phyloP scores from a whole-genome alignment of 768 basidiomycete species.

The Dioszegia crocea region DNA sequence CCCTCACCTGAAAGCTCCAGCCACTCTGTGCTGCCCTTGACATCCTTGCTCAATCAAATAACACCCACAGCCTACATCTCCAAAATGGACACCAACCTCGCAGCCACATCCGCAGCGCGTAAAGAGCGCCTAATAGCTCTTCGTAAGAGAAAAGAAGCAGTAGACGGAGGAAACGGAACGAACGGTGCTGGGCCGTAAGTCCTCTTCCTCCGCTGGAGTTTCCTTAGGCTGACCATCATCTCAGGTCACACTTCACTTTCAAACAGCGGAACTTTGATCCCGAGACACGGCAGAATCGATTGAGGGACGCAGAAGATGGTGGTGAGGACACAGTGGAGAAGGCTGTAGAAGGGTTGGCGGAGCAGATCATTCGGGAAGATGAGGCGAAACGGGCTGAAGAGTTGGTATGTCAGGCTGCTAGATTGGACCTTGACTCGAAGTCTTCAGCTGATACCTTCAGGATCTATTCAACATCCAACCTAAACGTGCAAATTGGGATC shows the following conservation, averaged over 20 bases:
- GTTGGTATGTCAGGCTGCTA: constrained; percentile 58
- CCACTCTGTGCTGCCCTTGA: neutral
- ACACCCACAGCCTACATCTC: too few relatives aligned
- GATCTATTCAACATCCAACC: constrained; percentile 61
- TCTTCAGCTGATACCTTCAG: constrained; percentile 26
- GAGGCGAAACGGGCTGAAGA: constrained; percentile 80
- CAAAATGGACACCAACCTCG: constrained; percentile 45
- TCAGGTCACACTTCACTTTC: constrained; percentile 43
- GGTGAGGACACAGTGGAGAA: constrained; percentile 77
- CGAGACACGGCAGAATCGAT: constrained; percentile 55
- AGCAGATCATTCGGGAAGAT: constrained; percentile 79
- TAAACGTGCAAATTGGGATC: constrained; percentile 72
- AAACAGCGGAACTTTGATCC: constrained; percentile 81
- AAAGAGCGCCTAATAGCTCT: constrained; percentile 49
- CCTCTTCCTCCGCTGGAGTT: neutral
- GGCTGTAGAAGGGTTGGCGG: constrained; percentile 74
- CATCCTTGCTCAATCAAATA: too few relatives aligned
- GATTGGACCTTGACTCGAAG: too few relatives aligned
- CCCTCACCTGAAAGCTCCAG: neutral
- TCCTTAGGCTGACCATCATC: neutral
- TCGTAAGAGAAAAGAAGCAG: constrained; percentile 41
- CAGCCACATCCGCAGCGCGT: constrained; percentile 41
- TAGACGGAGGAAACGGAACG: constrained; percentile 21
- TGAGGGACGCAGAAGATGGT: constrained; percentile 56
- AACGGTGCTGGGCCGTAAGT: constrained; percentile 36